These are phyloP conservation scores for Vigna unguiculata DNA, from an alignment of 306 rosid species.

Conservation along the genomic window DNA sequence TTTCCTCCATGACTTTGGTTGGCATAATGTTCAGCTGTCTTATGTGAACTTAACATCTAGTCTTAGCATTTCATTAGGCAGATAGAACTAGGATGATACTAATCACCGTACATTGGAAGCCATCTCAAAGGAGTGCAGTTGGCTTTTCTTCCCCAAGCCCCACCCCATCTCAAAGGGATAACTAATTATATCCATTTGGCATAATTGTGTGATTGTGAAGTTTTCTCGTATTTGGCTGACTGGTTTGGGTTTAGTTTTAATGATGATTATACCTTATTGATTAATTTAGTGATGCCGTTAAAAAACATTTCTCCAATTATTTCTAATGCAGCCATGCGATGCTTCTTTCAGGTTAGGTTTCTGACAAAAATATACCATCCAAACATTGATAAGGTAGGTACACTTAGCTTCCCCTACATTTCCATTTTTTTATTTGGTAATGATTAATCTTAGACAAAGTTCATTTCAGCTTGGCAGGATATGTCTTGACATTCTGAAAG, in stretches of 20 bases:
- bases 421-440: not conserved
- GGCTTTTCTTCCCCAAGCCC: not conserved
- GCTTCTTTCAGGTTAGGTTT: conserved; percentile 80
- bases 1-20: conserved; percentile 10
- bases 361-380: conserved; percentile 97
- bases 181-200: not conserved
- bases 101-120: not conserved
- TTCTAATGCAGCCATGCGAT: conserved; percentile 21
- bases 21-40: conserved; percentile 29
- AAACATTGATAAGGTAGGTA: conserved; percentile 98
- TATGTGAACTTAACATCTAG: conserved; percentile 15
- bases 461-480: conserved; percentile 83
- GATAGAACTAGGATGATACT: not conserved
- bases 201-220: conserved; percentile 15
- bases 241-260: conserved; percentile 16
- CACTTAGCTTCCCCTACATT: conserved; percentile 32
- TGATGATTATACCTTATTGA: conserved; percentile 9
- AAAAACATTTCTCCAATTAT: conserved; percentile 6
- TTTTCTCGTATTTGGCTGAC: not conserved
- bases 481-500: conserved; percentile 93
- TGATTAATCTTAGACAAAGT: conserved; percentile 31
- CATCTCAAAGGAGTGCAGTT: not conserved
- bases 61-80: not conserved
- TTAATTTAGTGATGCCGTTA: not conserved
- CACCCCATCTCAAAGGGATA: not conserved